Evolutionary conservation across 169 alveolate genomes (phyloP).

Genomic region (Plasmodium vivax): DNA sequence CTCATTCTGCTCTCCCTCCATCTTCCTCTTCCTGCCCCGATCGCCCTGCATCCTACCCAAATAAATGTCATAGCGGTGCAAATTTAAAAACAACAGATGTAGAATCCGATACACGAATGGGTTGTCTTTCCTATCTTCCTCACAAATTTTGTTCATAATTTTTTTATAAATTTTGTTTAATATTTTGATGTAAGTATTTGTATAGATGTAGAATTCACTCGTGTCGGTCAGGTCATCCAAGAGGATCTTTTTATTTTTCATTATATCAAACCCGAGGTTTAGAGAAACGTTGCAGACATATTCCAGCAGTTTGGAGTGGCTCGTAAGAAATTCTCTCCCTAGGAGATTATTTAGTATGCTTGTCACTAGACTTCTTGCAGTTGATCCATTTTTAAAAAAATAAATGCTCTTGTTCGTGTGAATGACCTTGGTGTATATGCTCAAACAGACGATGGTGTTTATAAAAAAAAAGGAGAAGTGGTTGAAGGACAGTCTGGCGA

Average conservation of each 20-base stretch:
- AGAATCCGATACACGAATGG: constrained; percentile 39
- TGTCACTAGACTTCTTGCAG: constrained; percentile 27
- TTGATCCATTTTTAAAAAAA: constrained; percentile 54
- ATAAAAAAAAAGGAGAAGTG: constrained; percentile 64
- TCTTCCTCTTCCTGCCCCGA: constrained; percentile 42
- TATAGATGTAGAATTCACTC: constrained; percentile 28
- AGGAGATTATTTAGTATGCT: constrained; percentile 49
- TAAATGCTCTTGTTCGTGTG: constrained; percentile 46
- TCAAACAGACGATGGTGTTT: constrained; percentile 55
- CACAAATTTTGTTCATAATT: constrained; percentile 45
- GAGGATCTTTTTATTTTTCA: constrained; percentile 38
- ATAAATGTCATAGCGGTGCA: constrained; percentile 25
- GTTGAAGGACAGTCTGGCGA: constrained; percentile 38
- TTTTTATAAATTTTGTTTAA: constrained; percentile 60
- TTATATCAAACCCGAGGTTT: constrained; percentile 60
- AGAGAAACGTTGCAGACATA: constrained; percentile 44
- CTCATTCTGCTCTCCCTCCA: background rate
- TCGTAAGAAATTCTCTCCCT: constrained; percentile 59
- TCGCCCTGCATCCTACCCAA: constrained; percentile 26
- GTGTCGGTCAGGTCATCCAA: constrained; percentile 13
- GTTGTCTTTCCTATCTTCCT: constrained; percentile 33
- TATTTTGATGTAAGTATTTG: constrained; percentile 44
- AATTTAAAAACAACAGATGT: constrained; percentile 12
- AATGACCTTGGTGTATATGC: constrained; percentile 63
- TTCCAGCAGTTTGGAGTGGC: constrained; percentile 51